Evolutionary conservation across 129 eudicot genomes (phyloP), one percentile per base, ranked within the genome.

Genomic region (Apium graveolens): DNA sequence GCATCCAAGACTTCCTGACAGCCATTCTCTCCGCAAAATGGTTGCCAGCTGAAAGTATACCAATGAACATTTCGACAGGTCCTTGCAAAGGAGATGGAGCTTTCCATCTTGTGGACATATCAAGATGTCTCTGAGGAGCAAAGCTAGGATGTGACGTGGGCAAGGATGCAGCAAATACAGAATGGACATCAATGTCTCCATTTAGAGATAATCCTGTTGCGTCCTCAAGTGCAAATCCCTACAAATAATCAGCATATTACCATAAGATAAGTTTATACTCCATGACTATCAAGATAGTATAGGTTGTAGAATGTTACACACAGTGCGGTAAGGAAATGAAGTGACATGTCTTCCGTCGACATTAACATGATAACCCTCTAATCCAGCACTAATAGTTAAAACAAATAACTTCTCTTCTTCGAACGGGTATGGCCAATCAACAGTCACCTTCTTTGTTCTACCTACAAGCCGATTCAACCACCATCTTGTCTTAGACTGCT

Each of bases 21-120:
- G 99, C 96, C 99, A 96, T 96, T 71, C 97, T 83, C 91, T 96
- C 99, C 29, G 96, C 96, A 80, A 96, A 96, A 82, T 96, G 99
- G 80, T 92, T 93, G 66, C 97, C 97, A 8, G 97, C 97, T 62
- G 97, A 96, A 76, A 96, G 92, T 63, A 92, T 81, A 66, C 99
- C 99, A 51, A 92, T 76, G 35, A 96, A 96, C 70, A 92, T 82
- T 57, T 88, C 90, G 6, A 86, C 78, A n/a, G 97, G 91, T 37
- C 84, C 89, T 34, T 69, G 82, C 20, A 91, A 89, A 77, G 89
- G 90, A 66, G 88, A 80, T 37, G 95, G 97, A 42, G 97, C 97
- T 85, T 84, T 79, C 96, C 96, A 96, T 78, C 86, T 81, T 21
- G 80, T 6, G 1, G 86, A 85, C 86, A 89, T 86, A 73, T 96